These are phyloP conservation scores for Beta lomatogona DNA, from an alignment of 179 eudicot genomes.

Conservation along the genomic window DNA sequence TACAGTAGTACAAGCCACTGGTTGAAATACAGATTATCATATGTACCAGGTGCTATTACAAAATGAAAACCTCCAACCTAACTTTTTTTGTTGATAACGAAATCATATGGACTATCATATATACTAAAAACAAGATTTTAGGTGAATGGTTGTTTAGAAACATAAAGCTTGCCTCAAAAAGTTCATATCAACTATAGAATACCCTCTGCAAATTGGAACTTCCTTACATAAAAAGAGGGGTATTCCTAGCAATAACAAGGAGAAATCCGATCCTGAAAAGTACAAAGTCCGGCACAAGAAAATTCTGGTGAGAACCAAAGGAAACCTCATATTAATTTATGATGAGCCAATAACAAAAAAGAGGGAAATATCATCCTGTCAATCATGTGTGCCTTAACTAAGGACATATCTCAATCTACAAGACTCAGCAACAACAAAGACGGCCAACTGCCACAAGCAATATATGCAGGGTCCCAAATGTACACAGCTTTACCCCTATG, in stretches of 20 bases:
- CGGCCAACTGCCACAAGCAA: slow-evolving; percentile 6
- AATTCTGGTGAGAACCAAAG: not conserved
- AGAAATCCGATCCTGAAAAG: not conserved
- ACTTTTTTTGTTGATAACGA: not conserved
- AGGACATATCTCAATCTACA: not conserved
- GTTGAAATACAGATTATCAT: not conserved
- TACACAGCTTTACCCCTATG: not conserved
- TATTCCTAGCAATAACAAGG: not conserved
- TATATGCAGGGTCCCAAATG: not conserved
- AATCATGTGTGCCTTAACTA: not conserved
- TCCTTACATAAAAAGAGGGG: not conserved
- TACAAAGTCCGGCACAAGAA: not conserved
- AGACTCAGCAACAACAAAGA: not conserved
- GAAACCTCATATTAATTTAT: not conserved
- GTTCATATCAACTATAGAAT: not conserved
- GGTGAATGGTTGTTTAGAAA: not conserved
- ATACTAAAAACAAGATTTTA: not conserved
- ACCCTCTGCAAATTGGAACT: not conserved
- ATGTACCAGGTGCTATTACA: not conserved
- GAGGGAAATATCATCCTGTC: not conserved
- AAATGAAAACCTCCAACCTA: not conserved
- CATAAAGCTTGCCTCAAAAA: not conserved
- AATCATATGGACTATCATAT: not conserved
- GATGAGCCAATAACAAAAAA: not conserved
- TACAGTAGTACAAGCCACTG: not conserved